These are phyloP conservation scores for Funneliformis caledonium DNA, from an alignment of 371 early-diverging fungal species.

Conservation along the genomic window DNA sequence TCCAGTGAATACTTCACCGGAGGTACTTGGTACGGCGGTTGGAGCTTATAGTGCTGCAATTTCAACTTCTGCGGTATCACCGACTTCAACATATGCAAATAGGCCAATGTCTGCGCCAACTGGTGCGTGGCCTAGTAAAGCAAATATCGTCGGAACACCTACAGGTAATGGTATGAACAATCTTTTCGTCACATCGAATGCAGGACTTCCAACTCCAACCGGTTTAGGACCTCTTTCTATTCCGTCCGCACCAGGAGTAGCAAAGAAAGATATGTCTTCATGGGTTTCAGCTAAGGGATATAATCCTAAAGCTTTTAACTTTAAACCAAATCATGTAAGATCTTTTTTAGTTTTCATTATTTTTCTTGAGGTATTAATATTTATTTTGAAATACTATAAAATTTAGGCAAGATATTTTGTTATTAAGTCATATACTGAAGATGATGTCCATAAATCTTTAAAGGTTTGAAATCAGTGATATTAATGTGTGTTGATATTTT, in stretches of 20 bases:
- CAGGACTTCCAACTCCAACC: neutral
- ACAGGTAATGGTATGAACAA: slow-evolving; percentile 34
- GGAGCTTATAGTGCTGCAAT: slow-evolving; percentile 39
- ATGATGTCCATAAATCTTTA: slow-evolving; percentile 41
- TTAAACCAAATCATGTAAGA: slow-evolving; percentile 34
- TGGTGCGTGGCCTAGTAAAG: slow-evolving; percentile 22
- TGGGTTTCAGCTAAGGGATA: slow-evolving; percentile 35
- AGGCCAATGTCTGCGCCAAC: slow-evolving; percentile 36
- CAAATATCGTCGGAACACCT: slow-evolving; percentile 31
- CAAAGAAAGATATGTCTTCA: slow-evolving; percentile 30
- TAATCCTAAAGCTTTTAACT: slow-evolving; percentile 36
- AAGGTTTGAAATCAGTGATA: slow-evolving; percentile 19
- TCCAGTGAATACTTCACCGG: slow-evolving; percentile 39
- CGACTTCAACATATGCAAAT: slow-evolving; percentile 19
- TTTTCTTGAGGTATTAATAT: neutral
- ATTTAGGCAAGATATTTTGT: slow-evolving; percentile 39
- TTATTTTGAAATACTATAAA: neutral
- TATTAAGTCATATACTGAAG: slow-evolving; percentile 41
- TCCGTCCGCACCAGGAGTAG: neutral
- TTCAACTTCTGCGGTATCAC: slow-evolving; percentile 33
- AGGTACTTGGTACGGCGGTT: slow-evolving; percentile 30
- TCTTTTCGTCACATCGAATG: slow-evolving; percentile 8
- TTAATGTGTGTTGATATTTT: neutral
- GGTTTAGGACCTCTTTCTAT: neutral
- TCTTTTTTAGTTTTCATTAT: neutral